Evolutionary conservation across 2,329 filamentous ascomycete genomes (phyloP), one percentile per base, ranked within the genome.

Genomic region (Botrytis pseudocinerea): DNA sequence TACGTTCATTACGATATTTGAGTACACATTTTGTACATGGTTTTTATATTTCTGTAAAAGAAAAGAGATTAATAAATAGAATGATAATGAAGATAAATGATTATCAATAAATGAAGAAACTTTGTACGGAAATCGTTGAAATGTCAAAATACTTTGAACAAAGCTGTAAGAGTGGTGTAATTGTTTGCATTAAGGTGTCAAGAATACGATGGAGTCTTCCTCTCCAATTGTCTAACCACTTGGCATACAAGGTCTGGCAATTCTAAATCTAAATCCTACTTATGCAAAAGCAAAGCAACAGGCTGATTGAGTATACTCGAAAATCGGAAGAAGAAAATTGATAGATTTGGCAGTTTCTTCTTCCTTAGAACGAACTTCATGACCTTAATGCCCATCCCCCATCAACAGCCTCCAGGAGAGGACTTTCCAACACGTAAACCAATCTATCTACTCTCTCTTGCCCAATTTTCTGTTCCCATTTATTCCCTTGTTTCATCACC

Each of bases 401-500:
- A 2, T 77, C 75, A 2, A 79, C 75, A 22, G 61, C 73, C 46
- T 73, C 75, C 32, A 80, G 48, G 25, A 80, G 71, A 8, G 78
- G 78, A 74, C 77, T 77, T 5, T 78, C 74, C 66, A 79, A 75
- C 1, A 79, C 78, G 48, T 75, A 77, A 4, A 74, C 65, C 25
- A 78, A 38, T 40, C 72, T 77, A 40, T 35, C 68, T 4, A 59
- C 71, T 25, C 76, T 73, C 22, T 74, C 75, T 6, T 59, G 20
- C 6, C 77, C 78, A 8, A 80, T 35, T 12, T 74, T 42, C 2
- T 70, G 71, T 44, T 60, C 73, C 78, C 78, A 80, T n/a, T 48
- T 75, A 14, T 59, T 54, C 1, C 79, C 78, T 40, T 80, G 79
- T 57, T 76, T 78, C 79, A 80, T 79, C 32, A 76, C 75, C 14